phyloP scores from a whole-genome alignment of 116 monocot species.

The Cymodocea nodosa region DNA sequence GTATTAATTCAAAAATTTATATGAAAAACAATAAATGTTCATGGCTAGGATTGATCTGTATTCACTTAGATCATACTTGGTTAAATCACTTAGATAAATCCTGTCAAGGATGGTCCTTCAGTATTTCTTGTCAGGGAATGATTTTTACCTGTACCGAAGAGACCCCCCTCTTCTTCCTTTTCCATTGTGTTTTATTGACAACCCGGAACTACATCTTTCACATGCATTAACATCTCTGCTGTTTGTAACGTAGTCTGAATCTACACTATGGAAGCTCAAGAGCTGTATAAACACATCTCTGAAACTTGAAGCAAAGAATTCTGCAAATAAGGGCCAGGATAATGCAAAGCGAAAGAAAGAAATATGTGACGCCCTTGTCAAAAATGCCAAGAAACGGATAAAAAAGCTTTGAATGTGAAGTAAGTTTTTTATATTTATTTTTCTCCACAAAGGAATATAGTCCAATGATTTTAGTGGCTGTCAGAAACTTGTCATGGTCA shows the following conservation, averaged over 20 bases:
- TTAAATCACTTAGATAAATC: no score
- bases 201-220: no score
- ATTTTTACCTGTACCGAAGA: neutral
- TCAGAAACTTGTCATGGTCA: no score
- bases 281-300: conserved; percentile 51
- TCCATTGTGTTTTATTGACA: neutral
- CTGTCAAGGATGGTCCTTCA: neutral
- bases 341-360: conserved; percentile 39
- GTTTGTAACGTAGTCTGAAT: conserved; percentile 41
- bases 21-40: neutral
- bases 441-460: no score
- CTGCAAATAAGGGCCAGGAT: conserved; percentile 22
- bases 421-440: no score
- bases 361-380: conserved; percentile 58
- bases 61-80: no score
- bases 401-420: conserved; percentile 12
- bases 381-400: conserved; percentile 41
- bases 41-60: no score
- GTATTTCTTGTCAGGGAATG: neutral
- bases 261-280: conserved; percentile 77
- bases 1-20: no score
- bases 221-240: no score
- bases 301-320: conserved; percentile 39
- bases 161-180: neutral
- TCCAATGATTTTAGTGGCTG: no score